phyloP scores from a whole-genome alignment of 2,329 filamentous ascomycete genomes.

The Trichoderma asperellum region DNA sequence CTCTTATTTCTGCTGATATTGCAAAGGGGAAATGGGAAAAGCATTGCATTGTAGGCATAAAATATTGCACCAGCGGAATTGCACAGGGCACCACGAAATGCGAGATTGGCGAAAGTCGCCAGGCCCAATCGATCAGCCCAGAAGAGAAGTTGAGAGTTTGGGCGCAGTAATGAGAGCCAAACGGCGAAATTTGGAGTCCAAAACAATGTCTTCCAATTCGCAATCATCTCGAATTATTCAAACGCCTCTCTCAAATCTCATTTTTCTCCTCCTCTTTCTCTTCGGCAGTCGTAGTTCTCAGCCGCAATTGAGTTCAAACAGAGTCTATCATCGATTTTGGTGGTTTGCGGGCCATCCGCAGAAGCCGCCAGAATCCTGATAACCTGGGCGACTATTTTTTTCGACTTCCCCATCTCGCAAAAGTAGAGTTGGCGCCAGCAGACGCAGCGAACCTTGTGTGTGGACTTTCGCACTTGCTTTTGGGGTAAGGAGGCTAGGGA shows the following conservation, averaged over 20 bases:
- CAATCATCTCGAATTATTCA: background rate
- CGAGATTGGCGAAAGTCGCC: background rate
- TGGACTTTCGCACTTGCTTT: constrained; percentile 21
- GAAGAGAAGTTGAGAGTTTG: background rate
- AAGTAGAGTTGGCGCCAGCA: constrained; percentile 24
- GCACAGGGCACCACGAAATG: background rate
- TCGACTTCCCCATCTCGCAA: constrained; percentile 10
- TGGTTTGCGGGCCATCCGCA: constrained; percentile 12
- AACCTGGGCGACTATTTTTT: constrained; percentile 9
- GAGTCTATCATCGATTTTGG: constrained; percentile 4
- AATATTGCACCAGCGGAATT: background rate
- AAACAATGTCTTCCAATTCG: background rate
- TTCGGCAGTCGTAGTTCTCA: constrained; percentile 12
- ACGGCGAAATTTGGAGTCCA: background rate
- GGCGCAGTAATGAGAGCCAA: background rate
- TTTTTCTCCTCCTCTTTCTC: background rate
- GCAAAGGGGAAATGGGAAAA: background rate
- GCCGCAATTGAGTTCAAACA: constrained; percentile 20
- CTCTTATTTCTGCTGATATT: background rate
- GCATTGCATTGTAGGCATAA: background rate
- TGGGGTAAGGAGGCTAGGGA: constrained; percentile 12
- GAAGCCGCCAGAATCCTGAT: constrained; percentile 21
- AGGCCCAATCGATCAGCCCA: background rate
- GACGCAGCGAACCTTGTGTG: constrained; percentile 11
- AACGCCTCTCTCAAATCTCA: background rate